Conservation (phyloP, 2,329 filamentous ascomycete genomes). For the Sclerotinia glacialis region DNA sequence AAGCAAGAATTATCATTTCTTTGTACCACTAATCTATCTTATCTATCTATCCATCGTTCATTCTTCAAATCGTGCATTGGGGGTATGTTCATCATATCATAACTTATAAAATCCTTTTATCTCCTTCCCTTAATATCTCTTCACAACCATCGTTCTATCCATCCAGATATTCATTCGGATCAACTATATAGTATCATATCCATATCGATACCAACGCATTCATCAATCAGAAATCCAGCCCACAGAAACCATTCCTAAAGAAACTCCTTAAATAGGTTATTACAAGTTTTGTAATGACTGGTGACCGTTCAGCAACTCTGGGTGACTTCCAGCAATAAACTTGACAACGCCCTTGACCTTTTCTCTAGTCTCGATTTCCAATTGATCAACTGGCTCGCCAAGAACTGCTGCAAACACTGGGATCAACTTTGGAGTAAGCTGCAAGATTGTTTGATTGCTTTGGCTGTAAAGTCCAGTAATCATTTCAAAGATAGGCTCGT, state of each 20-base stretch:
- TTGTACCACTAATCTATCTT: not conserved
- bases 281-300: slow-evolving; percentile 27
- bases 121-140: slow-evolving; percentile 2
- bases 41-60: slow-evolving; percentile 11
- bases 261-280: not conserved
- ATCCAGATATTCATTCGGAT: not conserved
- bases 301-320: slow-evolving; percentile 35
- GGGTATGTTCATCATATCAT: slow-evolving; percentile 18
- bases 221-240: not conserved
- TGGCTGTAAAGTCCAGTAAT: slow-evolving; percentile 79
- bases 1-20: not conserved
- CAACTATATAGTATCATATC: not conserved
- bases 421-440: slow-evolving; percentile 67
- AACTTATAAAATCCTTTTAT: slow-evolving; percentile 17
- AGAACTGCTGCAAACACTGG: slow-evolving; percentile 72
- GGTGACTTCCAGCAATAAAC: slow-evolving; percentile 37
- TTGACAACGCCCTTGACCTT: slow-evolving; percentile 63
- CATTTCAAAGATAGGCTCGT: slow-evolving; percentile 88
- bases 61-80: slow-evolving; percentile 11
- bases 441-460: slow-evolving; percentile 66
- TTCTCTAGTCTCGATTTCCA: slow-evolving; percentile 67
- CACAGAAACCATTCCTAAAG: slow-evolving; percentile 10
- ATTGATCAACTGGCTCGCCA: slow-evolving; percentile 68
- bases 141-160: not conserved
- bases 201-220: not conserved